These are phyloP conservation scores for Cyberlindnera euphorbiiphila DNA, from an alignment of 805 yeast species.

Conservation along the genomic window DNA sequence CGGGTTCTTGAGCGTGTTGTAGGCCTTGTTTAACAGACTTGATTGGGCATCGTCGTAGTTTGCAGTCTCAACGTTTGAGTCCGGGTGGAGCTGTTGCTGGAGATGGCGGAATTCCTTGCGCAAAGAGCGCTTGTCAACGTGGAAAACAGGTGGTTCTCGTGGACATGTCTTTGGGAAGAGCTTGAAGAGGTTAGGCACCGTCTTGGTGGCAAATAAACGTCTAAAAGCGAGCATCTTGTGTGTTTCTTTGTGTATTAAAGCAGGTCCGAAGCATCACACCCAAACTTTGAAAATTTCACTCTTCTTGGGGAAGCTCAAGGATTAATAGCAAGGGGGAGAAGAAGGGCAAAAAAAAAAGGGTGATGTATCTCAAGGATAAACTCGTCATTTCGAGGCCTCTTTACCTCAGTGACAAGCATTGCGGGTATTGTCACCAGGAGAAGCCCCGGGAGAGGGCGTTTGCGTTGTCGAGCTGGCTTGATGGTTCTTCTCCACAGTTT, in stretches of 20 bases:
- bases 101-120: slow-evolving; percentile 71
- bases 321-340: too few relatives aligned
- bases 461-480: slow-evolving; percentile 36
- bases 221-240: slow-evolving; percentile 6
- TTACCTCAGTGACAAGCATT: slow-evolving; percentile 41
- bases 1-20: slow-evolving; percentile 66
- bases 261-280: too few relatives aligned
- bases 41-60: slow-evolving; percentile 35
- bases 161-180: slow-evolving; percentile 78
- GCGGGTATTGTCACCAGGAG: slow-evolving; percentile 69
- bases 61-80: slow-evolving; percentile 35
- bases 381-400: slow-evolving; percentile 42
- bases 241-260: not conserved
- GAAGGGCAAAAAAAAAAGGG: not conserved
- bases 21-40: slow-evolving; percentile 71
- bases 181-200: slow-evolving; percentile 42
- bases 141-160: slow-evolving; percentile 61
- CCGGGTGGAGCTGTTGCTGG: slow-evolving; percentile 83
- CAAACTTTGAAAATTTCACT: too few relatives aligned
- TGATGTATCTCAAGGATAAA: slow-evolving; percentile 10
- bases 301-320: too few relatives aligned
- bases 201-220: slow-evolving; percentile 10
- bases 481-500: slow-evolving; percentile 6
- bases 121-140: slow-evolving; percentile 49
- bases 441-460: slow-evolving; percentile 29